These are phyloP conservation scores for Babesia divergens DNA, from an alignment of 169 alveolate genomes.

Conservation along the genomic window DNA sequence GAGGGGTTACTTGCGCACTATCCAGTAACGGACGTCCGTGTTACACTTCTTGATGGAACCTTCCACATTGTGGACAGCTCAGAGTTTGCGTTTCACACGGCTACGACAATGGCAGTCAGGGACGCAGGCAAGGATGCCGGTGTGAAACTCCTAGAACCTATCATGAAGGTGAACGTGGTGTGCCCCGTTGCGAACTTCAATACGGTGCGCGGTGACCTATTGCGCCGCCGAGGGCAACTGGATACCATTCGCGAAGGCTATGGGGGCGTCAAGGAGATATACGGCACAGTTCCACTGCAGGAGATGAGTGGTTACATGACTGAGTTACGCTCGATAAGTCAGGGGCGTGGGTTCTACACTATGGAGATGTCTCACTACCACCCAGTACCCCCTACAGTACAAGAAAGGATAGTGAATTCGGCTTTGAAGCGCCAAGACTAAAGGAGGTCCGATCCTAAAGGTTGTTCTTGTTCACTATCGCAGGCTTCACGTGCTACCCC, in stretches of 20 bases:
- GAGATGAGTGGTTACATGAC: conserved; percentile 83
- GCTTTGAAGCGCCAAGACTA: not conserved
- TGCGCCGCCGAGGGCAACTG: conserved; percentile 67
- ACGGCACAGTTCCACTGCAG: conserved; percentile 76
- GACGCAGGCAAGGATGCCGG: conserved; percentile 80
- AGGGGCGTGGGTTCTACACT: conserved; percentile 82
- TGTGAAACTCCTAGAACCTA: conserved; percentile 85
- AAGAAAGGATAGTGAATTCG: conserved; percentile 40
- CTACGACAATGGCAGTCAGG: conserved; percentile 79
- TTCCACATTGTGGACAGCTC: conserved; percentile 85
- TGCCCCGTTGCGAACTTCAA: conserved; percentile 80
- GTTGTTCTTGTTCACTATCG: too few species aligned
- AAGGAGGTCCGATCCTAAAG: too few species aligned
- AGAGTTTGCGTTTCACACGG: conserved; percentile 85
- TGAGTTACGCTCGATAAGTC: conserved; percentile 77
- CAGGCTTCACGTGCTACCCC: too few species aligned
- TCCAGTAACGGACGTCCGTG: conserved; percentile 79
- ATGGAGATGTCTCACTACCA: conserved; percentile 81
- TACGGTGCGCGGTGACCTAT: conserved; percentile 74
- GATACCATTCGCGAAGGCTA: conserved; percentile 60
- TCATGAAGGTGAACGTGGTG: conserved; percentile 80
- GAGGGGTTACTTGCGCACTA: conserved; percentile 79
- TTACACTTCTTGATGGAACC: conserved; percentile 81
- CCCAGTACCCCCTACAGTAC: conserved; percentile 64
- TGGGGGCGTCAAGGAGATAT: conserved; percentile 55